These are phyloP conservation scores for Citeromyces siamensis DNA, from an alignment of 1,139 yeast genomes.

Conservation along the genomic window DNA sequence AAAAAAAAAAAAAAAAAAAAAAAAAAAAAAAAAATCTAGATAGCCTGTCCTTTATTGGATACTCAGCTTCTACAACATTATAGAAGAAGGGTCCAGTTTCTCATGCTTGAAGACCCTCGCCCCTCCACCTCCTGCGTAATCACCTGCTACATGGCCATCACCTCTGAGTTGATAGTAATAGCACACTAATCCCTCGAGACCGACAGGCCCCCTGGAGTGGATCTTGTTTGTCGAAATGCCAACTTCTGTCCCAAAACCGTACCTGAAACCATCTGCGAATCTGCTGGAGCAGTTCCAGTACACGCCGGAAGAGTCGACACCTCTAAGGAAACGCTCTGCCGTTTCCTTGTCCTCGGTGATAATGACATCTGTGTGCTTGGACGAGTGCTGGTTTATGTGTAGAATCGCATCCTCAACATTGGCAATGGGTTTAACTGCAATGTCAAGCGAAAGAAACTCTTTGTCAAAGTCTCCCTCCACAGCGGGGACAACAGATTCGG, in stretches of 20 bases:
- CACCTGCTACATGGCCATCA: slow-evolving; percentile 83
- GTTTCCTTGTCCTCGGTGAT: slow-evolving; percentile 57
- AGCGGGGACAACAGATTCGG: slow-evolving; percentile 25
- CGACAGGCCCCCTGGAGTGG: slow-evolving; percentile 98
- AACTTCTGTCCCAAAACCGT: slow-evolving; percentile 97
- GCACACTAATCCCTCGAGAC: slow-evolving; percentile 90
- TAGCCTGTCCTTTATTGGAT: not conserved
- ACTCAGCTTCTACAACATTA: not conserved
- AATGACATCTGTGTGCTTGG: slow-evolving; percentile 93
- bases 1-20: not conserved
- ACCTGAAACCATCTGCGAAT: slow-evolving; percentile 97
- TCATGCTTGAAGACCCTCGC: slow-evolving; percentile 66
- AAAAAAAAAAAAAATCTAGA: no score
- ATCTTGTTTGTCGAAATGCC: slow-evolving; percentile 95
- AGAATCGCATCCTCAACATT: slow-evolving; percentile 57
- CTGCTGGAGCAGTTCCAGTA: slow-evolving; percentile 97
- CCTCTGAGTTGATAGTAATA: slow-evolving; percentile 93
- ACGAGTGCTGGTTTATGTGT: slow-evolving; percentile 84
- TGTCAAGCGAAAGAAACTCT: slow-evolving; percentile 74
- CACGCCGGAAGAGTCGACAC: slow-evolving; percentile 94
- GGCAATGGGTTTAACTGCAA: slow-evolving; percentile 56
- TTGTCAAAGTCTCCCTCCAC: slow-evolving; percentile 59
- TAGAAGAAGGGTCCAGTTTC: slow-evolving; percentile 31
- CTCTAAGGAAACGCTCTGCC: slow-evolving; percentile 72
- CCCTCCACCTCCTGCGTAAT: slow-evolving; percentile 92